Evolutionary conservation across 1,139 yeast genomes (phyloP), one percentile per base, ranked within the genome.

Genomic region (Ashbya aceris): DNA sequence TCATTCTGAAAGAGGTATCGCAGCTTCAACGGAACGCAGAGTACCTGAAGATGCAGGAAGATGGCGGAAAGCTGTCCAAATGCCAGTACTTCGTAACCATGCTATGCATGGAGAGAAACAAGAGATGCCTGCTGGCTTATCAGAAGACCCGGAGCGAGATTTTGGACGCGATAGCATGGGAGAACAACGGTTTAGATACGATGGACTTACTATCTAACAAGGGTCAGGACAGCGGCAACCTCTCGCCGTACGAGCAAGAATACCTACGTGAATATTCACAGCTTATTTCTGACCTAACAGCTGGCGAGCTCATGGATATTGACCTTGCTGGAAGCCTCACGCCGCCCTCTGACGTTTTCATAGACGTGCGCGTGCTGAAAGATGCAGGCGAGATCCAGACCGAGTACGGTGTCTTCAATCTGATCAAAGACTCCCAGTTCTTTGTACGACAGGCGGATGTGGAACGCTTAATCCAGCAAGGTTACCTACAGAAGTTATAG

Each of bases 371-470:
- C 42, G 97, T 91, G 8, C 65, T 91, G 43, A 83, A 83, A 55
- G 95, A 91, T 56, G 97, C 96, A 0, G 98, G 98, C 1, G 97
- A 91, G 58, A 87, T 91, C 33, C 96, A 89, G 58, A 91, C 98
- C 0, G 98, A 91, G 60, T 91, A 91, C 54, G 98, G 98, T 27
- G 95, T 87, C 7, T 87, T 91, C 66, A 89, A 89, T 53, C 67
- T 91, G 53, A 86, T 94, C n/a, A 91, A 89, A 56, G 93, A 91
- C 61, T 84, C 95, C 4, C 98, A 91, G 59, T 89, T 91, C 59
- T 91, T 84, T 60, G 96, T 89, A 20, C 70, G 98, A 41, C 91
- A 86, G 54, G 79, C 93, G 0, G 98, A 91, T 56, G 98, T 91
- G 8, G 96, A 89, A 56, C 68, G 97, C 43, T 70, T 91, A 50